These are phyloP conservation scores for Ogataea polymorpha DNA, from an alignment of 805 yeast species.

Conservation along the genomic window DNA sequence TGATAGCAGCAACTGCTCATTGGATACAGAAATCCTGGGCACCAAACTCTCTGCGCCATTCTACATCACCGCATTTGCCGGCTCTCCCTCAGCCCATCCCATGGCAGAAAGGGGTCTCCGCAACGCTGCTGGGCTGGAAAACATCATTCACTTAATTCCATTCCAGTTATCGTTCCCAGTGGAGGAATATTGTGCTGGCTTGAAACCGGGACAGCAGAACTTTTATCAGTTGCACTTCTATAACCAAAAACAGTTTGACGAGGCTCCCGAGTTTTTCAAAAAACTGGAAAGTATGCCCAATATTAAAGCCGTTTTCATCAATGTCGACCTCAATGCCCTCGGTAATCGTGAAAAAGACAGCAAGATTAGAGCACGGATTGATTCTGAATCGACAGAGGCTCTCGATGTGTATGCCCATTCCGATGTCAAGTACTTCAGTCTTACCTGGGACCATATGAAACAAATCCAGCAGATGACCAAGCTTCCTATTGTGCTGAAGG, in stretches of 20 bases:
- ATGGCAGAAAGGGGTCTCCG: conserved; percentile 84
- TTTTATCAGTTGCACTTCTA: conserved; percentile 84
- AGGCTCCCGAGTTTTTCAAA: conserved; percentile 30
- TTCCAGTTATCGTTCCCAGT: conserved; percentile 80
- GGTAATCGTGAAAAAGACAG: conserved; percentile 87
- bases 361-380: conserved; percentile 60
- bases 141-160: conserved; percentile 81
- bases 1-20: conserved; percentile 64
- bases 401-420: conserved; percentile 11
- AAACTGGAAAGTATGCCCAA: conserved; percentile 42
- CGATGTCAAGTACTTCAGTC: conserved; percentile 11
- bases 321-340: conserved; percentile 83
- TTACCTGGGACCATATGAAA: conserved; percentile 59
- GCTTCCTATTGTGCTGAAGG: conserved; percentile 52
- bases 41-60: conserved; percentile 66
- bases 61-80: conserved; percentile 85
- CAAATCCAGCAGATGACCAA: conserved; percentile 44
- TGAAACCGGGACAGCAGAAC: conserved; percentile 59
- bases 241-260: conserved; percentile 61
- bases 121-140: conserved; percentile 64
- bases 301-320: conserved; percentile 70
- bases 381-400: conserved; percentile 28
- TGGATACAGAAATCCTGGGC: conserved; percentile 70
- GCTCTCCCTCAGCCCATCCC: conserved; percentile 82
- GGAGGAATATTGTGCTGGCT: conserved; percentile 70